phyloP scores from a whole-genome alignment of 306 rosid genomes.

The Adenanthera pavonina region DNA sequence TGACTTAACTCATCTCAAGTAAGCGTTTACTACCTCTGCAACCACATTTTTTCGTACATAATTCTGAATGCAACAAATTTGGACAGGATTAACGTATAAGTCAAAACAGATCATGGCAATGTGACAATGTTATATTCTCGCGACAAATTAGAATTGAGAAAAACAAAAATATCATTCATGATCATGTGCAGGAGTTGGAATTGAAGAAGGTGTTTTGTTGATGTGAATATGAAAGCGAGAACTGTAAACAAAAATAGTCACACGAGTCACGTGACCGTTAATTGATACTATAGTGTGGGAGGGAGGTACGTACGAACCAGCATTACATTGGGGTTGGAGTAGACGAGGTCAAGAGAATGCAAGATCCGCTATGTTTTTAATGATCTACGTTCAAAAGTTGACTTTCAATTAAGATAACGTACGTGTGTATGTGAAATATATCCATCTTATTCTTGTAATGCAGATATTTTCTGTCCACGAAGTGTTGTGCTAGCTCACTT shows the following conservation, averaged over 20 bases:
- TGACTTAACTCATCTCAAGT: conserved; percentile 7
- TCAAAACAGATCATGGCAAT: neutral
- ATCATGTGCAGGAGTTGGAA: neutral
- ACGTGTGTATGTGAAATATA: no score
- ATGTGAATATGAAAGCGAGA: neutral
- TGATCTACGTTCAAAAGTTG: neutral
- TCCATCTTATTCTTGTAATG: neutral
- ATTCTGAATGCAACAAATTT: neutral
- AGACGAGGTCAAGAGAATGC: conserved; percentile 7
- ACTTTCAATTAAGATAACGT: neutral
- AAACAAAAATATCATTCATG: neutral
- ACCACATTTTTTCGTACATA: neutral
- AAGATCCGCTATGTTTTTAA: neutral
- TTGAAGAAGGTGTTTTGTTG: neutral
- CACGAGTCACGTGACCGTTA: conserved; percentile 4
- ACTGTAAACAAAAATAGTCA: neutral
- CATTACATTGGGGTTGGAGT: neutral
- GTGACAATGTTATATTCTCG: neutral
- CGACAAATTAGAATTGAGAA: neutral
- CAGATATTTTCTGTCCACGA: neutral
- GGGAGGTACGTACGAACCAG: neutral
- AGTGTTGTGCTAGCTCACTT: neutral
- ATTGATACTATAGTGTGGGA: neutral
- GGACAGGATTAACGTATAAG: neutral
- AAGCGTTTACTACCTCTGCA: conserved; percentile 4